A percentile compares a stretch with the other conserved stretches of the same genome.
phyloP scores from a whole-genome alignment of 2,329 filamentous ascomycete genomes.

The Ophiostoma pallidulum region DNA sequence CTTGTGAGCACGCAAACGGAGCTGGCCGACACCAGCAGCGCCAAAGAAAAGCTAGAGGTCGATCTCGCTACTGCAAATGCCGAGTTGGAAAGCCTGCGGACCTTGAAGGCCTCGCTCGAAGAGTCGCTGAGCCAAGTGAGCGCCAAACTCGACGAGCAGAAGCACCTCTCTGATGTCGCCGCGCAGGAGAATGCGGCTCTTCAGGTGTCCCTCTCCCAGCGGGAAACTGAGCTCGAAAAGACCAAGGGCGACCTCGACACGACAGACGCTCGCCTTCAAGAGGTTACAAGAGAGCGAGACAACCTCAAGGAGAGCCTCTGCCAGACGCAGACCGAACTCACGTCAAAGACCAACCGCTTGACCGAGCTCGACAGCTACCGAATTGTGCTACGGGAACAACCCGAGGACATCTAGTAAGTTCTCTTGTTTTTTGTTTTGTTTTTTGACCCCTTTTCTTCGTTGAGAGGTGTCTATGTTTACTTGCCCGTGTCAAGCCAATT shows the following conservation, averaged over 20 bases:
- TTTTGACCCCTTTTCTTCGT: not conserved
- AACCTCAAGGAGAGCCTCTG: conserved; percentile 15
- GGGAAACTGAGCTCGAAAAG: conserved; percentile 18
- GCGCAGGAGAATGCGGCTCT: conserved; percentile 18
- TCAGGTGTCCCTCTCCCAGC: conserved; percentile 16
- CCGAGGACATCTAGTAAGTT: conserved; percentile 25
- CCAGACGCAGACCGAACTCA: conserved; percentile 18
- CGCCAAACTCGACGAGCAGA: conserved; percentile 12
- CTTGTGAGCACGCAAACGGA: conserved; percentile 18
- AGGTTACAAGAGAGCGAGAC: conserved; percentile 13
- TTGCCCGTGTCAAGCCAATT: too few species aligned
- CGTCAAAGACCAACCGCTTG: conserved; percentile 18
- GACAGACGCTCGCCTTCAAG: conserved; percentile 20
- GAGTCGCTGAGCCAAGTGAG: conserved; percentile 5
- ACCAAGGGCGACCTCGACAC: conserved; percentile 18
- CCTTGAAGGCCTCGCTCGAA: conserved; percentile 2
- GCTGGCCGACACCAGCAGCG: conserved; percentile 15
- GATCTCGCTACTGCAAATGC: conserved; percentile 15
- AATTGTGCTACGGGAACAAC: conserved; percentile 20
- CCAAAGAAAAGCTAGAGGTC: conserved; percentile 13
- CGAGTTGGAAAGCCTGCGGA: conserved; percentile 12
- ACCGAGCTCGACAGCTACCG: conserved; percentile 23
- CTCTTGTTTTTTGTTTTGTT: not conserved
- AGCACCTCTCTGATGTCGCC: conserved; percentile 3
- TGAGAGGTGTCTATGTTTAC: too few species aligned